Evolutionary conservation across 192 early-diverging fungal genomes (phyloP), one percentile per base, ranked within the genome.

Genomic region (Podila clonocystis): DNA sequence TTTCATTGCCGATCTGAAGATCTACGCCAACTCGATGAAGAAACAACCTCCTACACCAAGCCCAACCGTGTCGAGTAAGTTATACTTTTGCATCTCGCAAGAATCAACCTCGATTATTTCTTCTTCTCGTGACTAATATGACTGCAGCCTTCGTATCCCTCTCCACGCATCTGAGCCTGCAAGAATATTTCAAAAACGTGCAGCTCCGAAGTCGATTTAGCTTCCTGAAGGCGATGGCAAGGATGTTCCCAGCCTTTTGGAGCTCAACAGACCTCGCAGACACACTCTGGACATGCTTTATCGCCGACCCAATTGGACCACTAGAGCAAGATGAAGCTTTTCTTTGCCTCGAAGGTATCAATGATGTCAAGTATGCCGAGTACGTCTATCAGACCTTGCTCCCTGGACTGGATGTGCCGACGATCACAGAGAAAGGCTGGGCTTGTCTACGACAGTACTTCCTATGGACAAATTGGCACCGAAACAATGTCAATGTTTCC

Each of bases 281-380:
- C 50, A 76, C 80, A 0, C 65, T 86, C 29, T 86, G 85, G 85
- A 63, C 62, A n/a, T 73, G 83, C 55, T 68, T 86, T 5, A 82
- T 86, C 5, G 79, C 67, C 15, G 72, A 86, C 65, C 83, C 85
- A 19, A 84, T 86, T 36, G 80, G 85, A 6, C 58, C 36, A 7
- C 58, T 70, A 19, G 82, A 86, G 68, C 78, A 79, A 41, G 85
- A 86, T 45, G 85, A 82, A 33, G 70, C 85, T 0, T 86, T 86
- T 63, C 22, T 49, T 9, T 86, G 74, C 52, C 52, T 86, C 26
- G 85, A 86, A 28, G 58, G 41, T 34, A 84, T 84, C 22, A 62
- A 29, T 9, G 79, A 86, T 38, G 62, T 71, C 9, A 34, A 58
- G 36, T 86, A 84, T 74, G 75, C 62, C 19, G 66, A 67, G 66